phyloP scores from a whole-genome alignment of 495 filamentous ascomycete genomes.

The Penicillium taxi region DNA sequence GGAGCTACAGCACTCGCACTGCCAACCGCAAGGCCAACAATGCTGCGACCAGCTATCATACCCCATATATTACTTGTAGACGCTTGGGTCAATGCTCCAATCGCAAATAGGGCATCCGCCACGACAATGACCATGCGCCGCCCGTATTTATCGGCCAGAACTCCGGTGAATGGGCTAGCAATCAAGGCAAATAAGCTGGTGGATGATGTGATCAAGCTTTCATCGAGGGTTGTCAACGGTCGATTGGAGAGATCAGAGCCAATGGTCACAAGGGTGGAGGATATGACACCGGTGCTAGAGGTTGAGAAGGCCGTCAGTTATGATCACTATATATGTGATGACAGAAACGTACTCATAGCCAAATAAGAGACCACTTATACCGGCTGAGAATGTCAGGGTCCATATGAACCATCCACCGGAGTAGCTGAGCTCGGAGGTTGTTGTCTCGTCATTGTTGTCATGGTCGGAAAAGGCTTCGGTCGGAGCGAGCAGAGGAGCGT shows the following conservation, averaged over 20 bases:
- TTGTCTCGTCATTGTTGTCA: slow-evolving; percentile 8
- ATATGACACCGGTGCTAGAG: slow-evolving; percentile 80
- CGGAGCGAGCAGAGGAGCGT: slow-evolving; percentile 26
- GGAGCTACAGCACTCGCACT: slow-evolving; percentile 76
- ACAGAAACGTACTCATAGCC: slow-evolving; percentile 58
- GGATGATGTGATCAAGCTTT: slow-evolving; percentile 73
- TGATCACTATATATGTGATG: not conserved
- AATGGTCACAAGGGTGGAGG: slow-evolving; percentile 76
- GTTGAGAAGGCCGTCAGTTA: slow-evolving; percentile 6
- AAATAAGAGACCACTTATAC: slow-evolving; percentile 79
- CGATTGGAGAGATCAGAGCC: slow-evolving; percentile 61
- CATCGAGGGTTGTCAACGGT: slow-evolving; percentile 64
- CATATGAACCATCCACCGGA: slow-evolving; percentile 51
- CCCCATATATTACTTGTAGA: slow-evolving; percentile 48
- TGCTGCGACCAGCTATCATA: slow-evolving; percentile 72
- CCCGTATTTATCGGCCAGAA: slow-evolving; percentile 66
- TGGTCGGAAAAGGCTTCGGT: slow-evolving; percentile 8
- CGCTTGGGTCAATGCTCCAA: slow-evolving; percentile 68
- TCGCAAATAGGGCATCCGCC: slow-evolving; percentile 69
- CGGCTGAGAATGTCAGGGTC: slow-evolving; percentile 70
- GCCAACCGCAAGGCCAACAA: slow-evolving; percentile 78
- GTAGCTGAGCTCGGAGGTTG: slow-evolving; percentile 10
- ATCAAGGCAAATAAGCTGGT: slow-evolving; percentile 75
- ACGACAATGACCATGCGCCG: slow-evolving; percentile 69
- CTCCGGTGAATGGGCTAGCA: slow-evolving; percentile 64